Evolutionary conservation across 2,329 filamentous ascomycete genomes (phyloP).

Genomic region (Chaetomiaceae sp.): DNA sequence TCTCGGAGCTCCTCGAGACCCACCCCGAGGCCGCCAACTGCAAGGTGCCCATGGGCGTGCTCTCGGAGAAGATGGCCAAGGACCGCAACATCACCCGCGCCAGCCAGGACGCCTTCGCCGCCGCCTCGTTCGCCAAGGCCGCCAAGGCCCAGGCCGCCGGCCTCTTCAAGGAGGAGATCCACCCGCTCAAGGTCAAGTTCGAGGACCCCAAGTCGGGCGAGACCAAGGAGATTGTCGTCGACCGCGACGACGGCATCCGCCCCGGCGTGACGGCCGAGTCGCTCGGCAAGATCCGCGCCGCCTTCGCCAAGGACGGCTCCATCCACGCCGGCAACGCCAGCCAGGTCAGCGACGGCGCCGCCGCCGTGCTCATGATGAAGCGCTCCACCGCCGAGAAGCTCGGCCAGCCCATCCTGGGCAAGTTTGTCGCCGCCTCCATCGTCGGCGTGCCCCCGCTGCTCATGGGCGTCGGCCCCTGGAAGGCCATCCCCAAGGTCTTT

Average conservation of each 20-base stretch:
- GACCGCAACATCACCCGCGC: slow-evolving; percentile 67
- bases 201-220: slow-evolving; percentile 89
- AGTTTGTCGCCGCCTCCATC: slow-evolving; percentile 80
- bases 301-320: slow-evolving; percentile 84
- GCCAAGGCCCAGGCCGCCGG: slow-evolving; percentile 76
- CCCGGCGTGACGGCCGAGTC: slow-evolving; percentile 81
- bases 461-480: slow-evolving; percentile 95
- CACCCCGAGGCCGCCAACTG: slow-evolving; percentile 85
- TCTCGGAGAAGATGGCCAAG: slow-evolving; percentile 93
- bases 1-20: slow-evolving; percentile 80
- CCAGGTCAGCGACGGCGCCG: slow-evolving; percentile 93
- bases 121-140: slow-evolving; percentile 88
- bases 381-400: slow-evolving; percentile 84
- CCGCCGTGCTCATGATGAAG: slow-evolving; percentile 93
- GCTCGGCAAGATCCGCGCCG: slow-evolving; percentile 83
- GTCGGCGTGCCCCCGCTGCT: slow-evolving; percentile 88
- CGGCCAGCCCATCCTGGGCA: slow-evolving; percentile 84
- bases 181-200: slow-evolving; percentile 77
- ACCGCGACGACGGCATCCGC: slow-evolving; percentile 82
- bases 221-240: slow-evolving; percentile 75
- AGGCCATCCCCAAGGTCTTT: slow-evolving; percentile 88
- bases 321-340: slow-evolving; percentile 97
- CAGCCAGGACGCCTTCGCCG: slow-evolving; percentile 87
- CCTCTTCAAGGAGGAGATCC: slow-evolving; percentile 91
- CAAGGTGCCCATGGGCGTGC: slow-evolving; percentile 93